Percentiles rank a stretch among this genome's conserved stretches.
Conservation (phyloP, 305 asterid genomes). For the Andrographis paniculata region DNA sequence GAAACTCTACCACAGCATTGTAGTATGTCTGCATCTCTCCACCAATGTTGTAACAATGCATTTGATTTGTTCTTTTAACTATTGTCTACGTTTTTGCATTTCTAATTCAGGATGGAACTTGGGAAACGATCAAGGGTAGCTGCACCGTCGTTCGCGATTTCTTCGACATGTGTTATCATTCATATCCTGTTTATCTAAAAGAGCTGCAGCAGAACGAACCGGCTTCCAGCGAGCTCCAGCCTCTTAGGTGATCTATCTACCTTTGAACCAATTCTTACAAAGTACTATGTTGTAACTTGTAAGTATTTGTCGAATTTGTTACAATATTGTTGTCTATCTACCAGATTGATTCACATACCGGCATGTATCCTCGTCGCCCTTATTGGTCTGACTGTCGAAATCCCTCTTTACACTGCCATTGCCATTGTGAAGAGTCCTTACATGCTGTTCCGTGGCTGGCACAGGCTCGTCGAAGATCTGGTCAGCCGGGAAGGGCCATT, state of each 20-base stretch:
- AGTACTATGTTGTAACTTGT: no score
- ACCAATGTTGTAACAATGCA: not conserved
- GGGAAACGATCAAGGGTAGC: conserved; percentile 80
- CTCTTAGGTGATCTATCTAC: conserved; percentile 48
- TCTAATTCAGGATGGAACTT: conserved; percentile 91
- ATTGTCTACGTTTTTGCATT: no score
- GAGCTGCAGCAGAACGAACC: conserved; percentile 53
- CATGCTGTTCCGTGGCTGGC: conserved; percentile 96
- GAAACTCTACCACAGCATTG: conserved; percentile 63
- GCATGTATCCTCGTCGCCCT: conserved; percentile 79
- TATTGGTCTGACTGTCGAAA: conserved; percentile 70
- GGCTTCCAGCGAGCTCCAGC: conserved; percentile 39
- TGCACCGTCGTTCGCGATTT: conserved; percentile 87
- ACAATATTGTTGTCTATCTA: conserved; percentile 8
- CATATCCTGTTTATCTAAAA: conserved; percentile 59
- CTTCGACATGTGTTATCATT: conserved; percentile 70
- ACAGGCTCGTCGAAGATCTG: conserved; percentile 71
- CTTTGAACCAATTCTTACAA: no score
- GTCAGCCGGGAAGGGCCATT: conserved; percentile 95
- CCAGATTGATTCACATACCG: conserved; percentile 84
- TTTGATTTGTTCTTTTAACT: not conserved
- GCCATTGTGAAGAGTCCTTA: conserved; percentile 81
- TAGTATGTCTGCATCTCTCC: conserved; percentile 32
- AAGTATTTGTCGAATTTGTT: no score
- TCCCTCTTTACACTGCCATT: conserved; percentile 77